Base-by-base conservation (phyloP, 805 yeast genomes). In the Yamadazyma endophytica region DNA sequence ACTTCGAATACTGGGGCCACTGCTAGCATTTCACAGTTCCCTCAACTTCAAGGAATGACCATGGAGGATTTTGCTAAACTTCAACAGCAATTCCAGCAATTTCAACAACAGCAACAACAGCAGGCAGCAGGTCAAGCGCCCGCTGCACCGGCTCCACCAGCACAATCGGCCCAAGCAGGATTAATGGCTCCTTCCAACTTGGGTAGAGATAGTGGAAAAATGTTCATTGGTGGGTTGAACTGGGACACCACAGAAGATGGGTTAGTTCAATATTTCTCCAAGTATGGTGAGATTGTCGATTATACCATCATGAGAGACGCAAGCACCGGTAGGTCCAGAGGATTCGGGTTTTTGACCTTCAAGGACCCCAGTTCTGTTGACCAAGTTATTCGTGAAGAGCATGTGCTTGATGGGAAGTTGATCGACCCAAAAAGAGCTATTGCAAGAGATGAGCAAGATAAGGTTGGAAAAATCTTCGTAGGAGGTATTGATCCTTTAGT, bases 361-460 rank as follows among this genome's bases (percentile, higher is more conserved):
- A 77, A 75, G 30, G 82, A 79, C 40, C 73, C 95, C n/a, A 60
- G 68, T 17, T 77, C 92, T 24, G 97, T 90, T 21, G 90, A 85
- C 51, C 83, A 76, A 43, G 97, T 90, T 33, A 73, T 90, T 46
- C 78, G 77, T 43, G 78, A 83, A 39, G 92, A 84, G 51, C 98
- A 90, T 56, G 76, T 86, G 33, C 66, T 90, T 31, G 98, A 90
- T 52, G 97, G 97, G 42, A 90, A 90, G 59, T 82, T 90, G 38
- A 92, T 90, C 54, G 98, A 90, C 56, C 97, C 98, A 23, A 90
- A 90, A 58, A 76, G 97, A 50, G 97, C 98, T 16, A 90, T 90
- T 49, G 97, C 97, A 21, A 82, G 86, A 56, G 97, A 90, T 54
- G 97, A 90, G 58, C 98, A 90, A 60, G 96, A 89, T 54, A 85